These are phyloP conservation scores for Lodderomyces pseudojiufengensis DNA, from an alignment of 1,139 yeast species.

Conservation along the genomic window DNA sequence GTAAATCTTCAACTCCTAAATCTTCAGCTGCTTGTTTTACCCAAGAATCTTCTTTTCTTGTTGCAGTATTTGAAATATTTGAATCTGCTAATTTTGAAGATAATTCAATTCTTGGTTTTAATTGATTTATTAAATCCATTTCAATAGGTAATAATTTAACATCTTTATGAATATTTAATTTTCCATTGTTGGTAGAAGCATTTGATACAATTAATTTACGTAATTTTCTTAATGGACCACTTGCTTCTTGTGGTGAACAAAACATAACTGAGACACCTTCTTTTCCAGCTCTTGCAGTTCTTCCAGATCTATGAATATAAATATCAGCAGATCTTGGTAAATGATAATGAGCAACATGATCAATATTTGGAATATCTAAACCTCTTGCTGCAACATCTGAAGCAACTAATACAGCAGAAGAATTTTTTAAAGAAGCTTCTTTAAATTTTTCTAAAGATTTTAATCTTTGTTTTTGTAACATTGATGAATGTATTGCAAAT, in stretches of 20 bases:
- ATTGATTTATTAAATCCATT: conserved; percentile 63
- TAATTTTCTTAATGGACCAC: conserved; percentile 79
- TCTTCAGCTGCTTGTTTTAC: conserved; percentile 89
- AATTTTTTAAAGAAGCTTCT: conserved; percentile 46
- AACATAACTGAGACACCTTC: conserved; percentile 93
- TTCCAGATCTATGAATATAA: conserved; percentile 93
- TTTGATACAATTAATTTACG: conserved; percentile 56
- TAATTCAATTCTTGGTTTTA: conserved; percentile 63
- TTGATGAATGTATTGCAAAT: conserved; percentile 84
- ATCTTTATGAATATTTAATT: conserved; percentile 43
- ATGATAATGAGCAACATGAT: conserved; percentile 95
- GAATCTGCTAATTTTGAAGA: conserved; percentile 77
- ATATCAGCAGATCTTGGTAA: conserved; percentile 93
- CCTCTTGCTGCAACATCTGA: conserved; percentile 99
- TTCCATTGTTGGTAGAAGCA: conserved; percentile 15
- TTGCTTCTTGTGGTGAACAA: conserved; percentile 90
- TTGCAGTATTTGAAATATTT: conserved; percentile 53
- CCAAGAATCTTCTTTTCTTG: conserved; percentile 77
- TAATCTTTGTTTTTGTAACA: conserved; percentile 92
- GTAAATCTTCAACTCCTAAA: conserved; percentile 71
- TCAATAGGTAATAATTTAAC: conserved; percentile 77
- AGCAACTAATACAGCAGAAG: conserved; percentile 75
- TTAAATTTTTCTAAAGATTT: conserved; percentile 75
- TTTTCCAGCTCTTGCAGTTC: conserved; percentile 94
- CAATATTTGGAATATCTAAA: conserved; percentile 83